Evolutionary conservation across 1,284 basidiomycete genomes (phyloP).

Genomic region (Dichomitus squalens): DNA sequence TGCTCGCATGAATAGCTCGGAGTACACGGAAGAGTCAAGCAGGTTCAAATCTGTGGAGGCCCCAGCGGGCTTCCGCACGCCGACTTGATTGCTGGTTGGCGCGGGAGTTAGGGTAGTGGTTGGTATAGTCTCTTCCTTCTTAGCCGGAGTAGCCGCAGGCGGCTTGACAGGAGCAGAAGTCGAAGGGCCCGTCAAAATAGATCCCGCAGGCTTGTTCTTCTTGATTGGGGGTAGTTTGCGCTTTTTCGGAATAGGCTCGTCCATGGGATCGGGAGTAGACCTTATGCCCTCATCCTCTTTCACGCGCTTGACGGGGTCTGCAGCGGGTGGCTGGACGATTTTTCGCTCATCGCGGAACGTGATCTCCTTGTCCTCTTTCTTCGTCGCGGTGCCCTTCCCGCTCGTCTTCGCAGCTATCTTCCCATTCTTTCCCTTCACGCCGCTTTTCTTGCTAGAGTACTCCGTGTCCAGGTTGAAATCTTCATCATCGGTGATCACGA

Average conservation of each 20-base stretch:
- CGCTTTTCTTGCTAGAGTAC: constrained; percentile 13
- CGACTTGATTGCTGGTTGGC: constrained; percentile 24
- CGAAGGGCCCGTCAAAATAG: constrained; percentile 33
- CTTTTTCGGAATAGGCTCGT: constrained; percentile 47
- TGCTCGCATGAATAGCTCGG: constrained; percentile 60
- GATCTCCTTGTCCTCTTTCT: constrained; percentile 36
- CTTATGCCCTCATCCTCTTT: constrained; percentile 10
- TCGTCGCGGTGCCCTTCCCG: constrained; percentile 12
- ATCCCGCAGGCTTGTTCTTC: constrained; percentile 58
- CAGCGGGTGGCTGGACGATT: constrained; percentile 10
- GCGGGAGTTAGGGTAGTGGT: constrained; percentile 20
- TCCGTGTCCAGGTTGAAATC: constrained; percentile 28
- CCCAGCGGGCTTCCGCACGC: constrained; percentile 39
- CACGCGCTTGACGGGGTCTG: neutral
- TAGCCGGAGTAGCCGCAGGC: constrained; percentile 22
- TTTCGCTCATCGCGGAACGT: constrained; percentile 45
- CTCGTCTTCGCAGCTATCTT: constrained; percentile 27
- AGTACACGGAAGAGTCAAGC: constrained; percentile 61
- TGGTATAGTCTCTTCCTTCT: constrained; percentile 21
- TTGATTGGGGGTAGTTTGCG: constrained; percentile 72
- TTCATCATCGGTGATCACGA: constrained; percentile 23
- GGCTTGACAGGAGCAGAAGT: constrained; percentile 30
- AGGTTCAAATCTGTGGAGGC: constrained; percentile 63
- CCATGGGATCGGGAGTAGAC: constrained; percentile 9
- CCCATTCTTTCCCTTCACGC: constrained; percentile 13